phyloP scores from a whole-genome alignment of 257 asterid genomes.

The Solanum boliviense region DNA sequence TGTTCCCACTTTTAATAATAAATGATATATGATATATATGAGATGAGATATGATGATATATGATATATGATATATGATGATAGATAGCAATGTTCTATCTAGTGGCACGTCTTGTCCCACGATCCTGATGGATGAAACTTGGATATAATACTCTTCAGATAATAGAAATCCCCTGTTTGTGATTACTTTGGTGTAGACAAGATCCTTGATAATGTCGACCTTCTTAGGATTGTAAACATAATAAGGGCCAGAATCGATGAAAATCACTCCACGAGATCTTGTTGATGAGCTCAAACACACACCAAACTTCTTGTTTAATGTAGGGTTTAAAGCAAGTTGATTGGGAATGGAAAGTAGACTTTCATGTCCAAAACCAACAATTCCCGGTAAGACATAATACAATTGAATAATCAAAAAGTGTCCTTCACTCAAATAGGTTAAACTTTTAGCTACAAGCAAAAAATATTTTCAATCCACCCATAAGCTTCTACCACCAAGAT shows the following conservation, averaged over 20 bases:
- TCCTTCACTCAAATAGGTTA: background rate
- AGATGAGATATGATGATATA: too few relatives aligned
- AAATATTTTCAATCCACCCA: conserved; percentile 43
- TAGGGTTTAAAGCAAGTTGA: background rate
- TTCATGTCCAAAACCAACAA: conserved; percentile 3
- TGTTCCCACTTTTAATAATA: too few relatives aligned
- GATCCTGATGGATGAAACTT: background rate
- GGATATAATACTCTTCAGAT: background rate
- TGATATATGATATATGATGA: too few relatives aligned
- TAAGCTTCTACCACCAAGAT: conserved; percentile 23
- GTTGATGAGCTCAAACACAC: background rate
- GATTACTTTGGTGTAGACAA: background rate
- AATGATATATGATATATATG: too few relatives aligned
- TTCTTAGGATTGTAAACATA: background rate
- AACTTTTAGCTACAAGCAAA: background rate
- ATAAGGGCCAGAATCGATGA: conserved; percentile 1
- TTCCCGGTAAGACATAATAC: background rate
- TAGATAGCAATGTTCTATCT: background rate
- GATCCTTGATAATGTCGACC: background rate
- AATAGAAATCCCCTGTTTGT: too few relatives aligned
- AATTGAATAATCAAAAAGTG: background rate
- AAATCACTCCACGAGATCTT: background rate
- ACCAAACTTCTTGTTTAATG: conserved; percentile 1
- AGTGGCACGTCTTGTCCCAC: background rate
- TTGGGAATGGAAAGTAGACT: background rate